phyloP scores from a whole-genome alignment of 306 rosid genomes.

The Cyamopsis tetragonoloba region DNA sequence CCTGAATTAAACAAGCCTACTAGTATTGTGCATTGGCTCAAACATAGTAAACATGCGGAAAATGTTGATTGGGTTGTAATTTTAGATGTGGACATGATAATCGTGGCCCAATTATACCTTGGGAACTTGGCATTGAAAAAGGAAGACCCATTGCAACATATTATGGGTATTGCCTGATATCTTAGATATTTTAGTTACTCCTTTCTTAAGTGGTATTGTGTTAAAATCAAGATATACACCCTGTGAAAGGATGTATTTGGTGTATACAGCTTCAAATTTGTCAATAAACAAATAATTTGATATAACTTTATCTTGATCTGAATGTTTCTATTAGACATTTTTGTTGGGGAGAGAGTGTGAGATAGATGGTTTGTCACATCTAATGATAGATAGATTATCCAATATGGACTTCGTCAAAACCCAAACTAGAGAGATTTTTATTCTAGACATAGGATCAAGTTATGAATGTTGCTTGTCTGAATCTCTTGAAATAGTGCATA shows the following conservation, averaged over 20 bases:
- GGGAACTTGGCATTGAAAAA: conserved; percentile 30
- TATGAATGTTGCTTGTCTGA: conserved; percentile 13
- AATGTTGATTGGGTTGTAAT: conserved; percentile 32
- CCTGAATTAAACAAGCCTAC: conserved; percentile 35
- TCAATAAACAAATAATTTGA: not conserved
- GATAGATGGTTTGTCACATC: not conserved
- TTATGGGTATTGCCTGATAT: conserved; percentile 25
- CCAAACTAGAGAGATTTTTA: not conserved
- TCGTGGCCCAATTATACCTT: conserved; percentile 32
- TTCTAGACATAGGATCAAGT: not conserved
- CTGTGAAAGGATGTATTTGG: conserved; percentile 1
- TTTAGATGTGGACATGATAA: conserved; percentile 34
- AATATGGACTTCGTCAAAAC: not conserved
- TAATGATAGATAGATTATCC: not conserved
- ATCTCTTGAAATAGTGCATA: not conserved
- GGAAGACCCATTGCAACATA: conserved; percentile 35
- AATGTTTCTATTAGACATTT: not conserved
- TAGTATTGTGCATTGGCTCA: conserved; percentile 31
- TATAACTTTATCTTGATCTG: not conserved
- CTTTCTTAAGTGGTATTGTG: not conserved
- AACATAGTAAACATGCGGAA: conserved; percentile 31
- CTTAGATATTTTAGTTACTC: not conserved
- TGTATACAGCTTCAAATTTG: not conserved
- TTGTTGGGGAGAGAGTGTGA: not conserved
- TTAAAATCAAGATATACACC: not conserved